Percentiles rank a stretch among this genome's conserved stretches.
phyloP scores from a whole-genome alignment of 371 early-diverging fungal species.

The Rhizopus sp. region DNA sequence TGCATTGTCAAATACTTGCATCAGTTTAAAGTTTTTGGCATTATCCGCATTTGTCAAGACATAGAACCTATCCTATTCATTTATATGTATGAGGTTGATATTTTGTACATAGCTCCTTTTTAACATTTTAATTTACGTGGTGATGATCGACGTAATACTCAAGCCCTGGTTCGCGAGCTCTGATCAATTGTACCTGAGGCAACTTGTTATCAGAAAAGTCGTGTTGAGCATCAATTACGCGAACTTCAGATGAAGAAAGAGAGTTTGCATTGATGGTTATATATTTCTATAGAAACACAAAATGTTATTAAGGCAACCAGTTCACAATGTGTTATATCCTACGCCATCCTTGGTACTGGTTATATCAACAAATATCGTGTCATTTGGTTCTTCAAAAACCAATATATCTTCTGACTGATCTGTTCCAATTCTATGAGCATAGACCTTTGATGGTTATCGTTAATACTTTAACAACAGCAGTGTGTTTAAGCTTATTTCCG shows the following conservation, averaged over 20 bases:
- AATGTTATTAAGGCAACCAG: not conserved
- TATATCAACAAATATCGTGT: conserved; percentile 79
- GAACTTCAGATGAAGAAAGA: conserved; percentile 76
- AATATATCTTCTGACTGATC: conserved; percentile 58
- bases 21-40: conserved; percentile 64
- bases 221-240: conserved; percentile 54
- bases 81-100: not conserved
- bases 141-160: conserved; percentile 87
- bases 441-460: conserved; percentile 37
- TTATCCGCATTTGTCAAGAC: conserved; percentile 74
- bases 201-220: conserved; percentile 31
- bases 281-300: conserved; percentile 45
- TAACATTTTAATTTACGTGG: conserved; percentile 47
- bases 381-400: conserved; percentile 69
- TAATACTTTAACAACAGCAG: not conserved
- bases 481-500: not conserved
- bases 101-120: not conserved
- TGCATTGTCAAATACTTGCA: conserved; percentile 46
- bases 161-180: conserved; percentile 59
- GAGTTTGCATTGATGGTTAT: conserved; percentile 77
- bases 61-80: conserved; percentile 59
- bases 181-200: conserved; percentile 52
- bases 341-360: conserved; percentile 79
- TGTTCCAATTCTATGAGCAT: conserved; percentile 60
- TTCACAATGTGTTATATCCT: conserved; percentile 1